Evolutionary conservation across 192 early-diverging fungal species (phyloP).

Genomic region (Coemansia sp.): DNA sequence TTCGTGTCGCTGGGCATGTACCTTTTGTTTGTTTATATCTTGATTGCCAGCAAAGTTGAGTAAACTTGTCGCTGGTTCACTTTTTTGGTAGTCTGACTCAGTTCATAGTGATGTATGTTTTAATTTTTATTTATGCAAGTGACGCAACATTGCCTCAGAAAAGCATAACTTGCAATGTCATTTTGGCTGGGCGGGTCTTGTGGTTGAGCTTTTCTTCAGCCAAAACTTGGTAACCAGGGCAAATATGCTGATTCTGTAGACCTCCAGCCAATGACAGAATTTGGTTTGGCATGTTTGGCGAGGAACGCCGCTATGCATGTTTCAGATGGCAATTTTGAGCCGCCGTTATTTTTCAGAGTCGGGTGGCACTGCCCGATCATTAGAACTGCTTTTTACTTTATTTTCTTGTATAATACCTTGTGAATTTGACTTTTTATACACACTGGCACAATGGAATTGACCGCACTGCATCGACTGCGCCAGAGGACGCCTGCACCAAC

Average conservation of each 20-base stretch:
- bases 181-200: constrained; percentile 24
- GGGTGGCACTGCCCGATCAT: neutral
- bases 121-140: neutral
- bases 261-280: no score
- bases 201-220: no score
- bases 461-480: constrained; percentile 16
- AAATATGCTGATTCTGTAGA: no score
- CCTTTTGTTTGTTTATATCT: constrained; percentile 25
- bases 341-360: constrained; percentile 19
- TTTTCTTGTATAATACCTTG: neutral
- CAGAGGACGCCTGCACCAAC: neutral
- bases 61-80: neutral
- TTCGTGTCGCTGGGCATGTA: constrained; percentile 25
- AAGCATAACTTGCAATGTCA: constrained; percentile 9
- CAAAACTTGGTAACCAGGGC: no score
- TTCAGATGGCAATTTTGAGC: constrained; percentile 16
- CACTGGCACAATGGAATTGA: constrained; percentile 3
- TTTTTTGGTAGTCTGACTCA: neutral
- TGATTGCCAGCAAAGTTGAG: constrained; percentile 1
- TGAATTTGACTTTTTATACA: neutral
- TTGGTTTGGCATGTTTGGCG: no score
- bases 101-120: neutral
- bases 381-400: neutral
- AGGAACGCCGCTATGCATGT: constrained; percentile 9
- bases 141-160: no score